Evolutionary conservation across 1,284 basidiomycete genomes (phyloP).

Genomic region (Ganoderma leucocontextum): DNA sequence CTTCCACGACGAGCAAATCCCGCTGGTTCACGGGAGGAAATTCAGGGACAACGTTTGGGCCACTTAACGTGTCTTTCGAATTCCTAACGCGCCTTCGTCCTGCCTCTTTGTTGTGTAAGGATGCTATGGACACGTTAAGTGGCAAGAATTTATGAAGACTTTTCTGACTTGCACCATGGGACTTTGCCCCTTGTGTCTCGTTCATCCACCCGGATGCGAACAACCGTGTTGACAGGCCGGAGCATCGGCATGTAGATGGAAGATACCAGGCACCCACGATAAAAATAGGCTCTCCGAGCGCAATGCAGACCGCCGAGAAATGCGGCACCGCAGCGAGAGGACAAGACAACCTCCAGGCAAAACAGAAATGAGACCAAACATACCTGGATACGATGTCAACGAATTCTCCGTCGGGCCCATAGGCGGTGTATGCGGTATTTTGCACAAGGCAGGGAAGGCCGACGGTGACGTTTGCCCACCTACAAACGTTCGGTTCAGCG

Average conservation of each 20-base stretch:
- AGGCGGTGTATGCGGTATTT: constrained; percentile 82
- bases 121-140: too few species aligned
- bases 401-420: constrained; percentile 64
- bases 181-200: too few species aligned
- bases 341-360: neutral
- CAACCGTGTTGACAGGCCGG: too few species aligned
- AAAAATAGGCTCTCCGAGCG: neutral
- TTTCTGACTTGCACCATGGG: too few species aligned
- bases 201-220: too few species aligned
- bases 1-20: too few species aligned
- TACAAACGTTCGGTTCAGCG: constrained; percentile 37
- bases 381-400: constrained; percentile 83
- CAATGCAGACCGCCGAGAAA: neutral
- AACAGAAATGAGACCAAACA: constrained; percentile 36
- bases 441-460: constrained; percentile 75
- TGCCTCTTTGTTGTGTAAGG: too few species aligned
- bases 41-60: too few species aligned
- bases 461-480: constrained; percentile 79
- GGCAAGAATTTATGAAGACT: too few species aligned
- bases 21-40: too few species aligned
- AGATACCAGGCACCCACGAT: neutral
- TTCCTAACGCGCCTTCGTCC: too few species aligned
- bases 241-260: neutral
- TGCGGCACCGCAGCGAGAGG: neutral
- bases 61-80: too few species aligned